Evolutionary conservation across 805 yeast species (phyloP).

Genomic region (Maudiozyma serrabonitensis): DNA sequence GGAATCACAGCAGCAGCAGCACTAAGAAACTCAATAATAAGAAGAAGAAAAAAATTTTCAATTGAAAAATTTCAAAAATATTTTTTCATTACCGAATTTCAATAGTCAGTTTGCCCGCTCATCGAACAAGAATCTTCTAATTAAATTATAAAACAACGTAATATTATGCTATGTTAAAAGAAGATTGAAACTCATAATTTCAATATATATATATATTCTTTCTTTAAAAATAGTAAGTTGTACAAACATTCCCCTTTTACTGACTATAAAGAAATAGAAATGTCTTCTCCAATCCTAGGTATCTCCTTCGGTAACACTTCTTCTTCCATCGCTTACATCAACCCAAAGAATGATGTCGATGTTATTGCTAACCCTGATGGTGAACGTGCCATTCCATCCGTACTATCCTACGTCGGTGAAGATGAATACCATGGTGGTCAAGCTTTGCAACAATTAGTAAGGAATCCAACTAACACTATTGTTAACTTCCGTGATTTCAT

Average conservation of each 20-base stretch:
- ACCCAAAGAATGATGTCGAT: conserved; percentile 73
- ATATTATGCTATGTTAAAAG: too few relatives aligned
- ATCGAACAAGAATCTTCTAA: background rate
- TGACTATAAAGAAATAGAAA: conserved; percentile 1
- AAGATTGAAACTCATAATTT: too few relatives aligned
- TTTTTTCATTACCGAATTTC: background rate
- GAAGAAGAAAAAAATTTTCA: too few relatives aligned
- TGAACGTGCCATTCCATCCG: conserved; percentile 92
- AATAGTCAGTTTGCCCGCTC: background rate
- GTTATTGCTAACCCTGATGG: conserved; percentile 99
- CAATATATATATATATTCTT: too few relatives aligned
- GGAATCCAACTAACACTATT: conserved; percentile 82
- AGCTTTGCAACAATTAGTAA: conserved; percentile 83
- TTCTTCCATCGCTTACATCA: conserved; percentile 89
- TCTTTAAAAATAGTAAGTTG: too few relatives aligned
- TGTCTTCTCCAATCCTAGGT: conserved; percentile 63
- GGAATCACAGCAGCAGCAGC: too few relatives aligned
- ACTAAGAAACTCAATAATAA: too few relatives aligned
- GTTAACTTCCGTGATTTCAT: conserved; percentile 88
- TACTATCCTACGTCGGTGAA: conserved; percentile 80
- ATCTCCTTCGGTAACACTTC: conserved; percentile 94
- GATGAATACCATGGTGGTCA: conserved; percentile 98
- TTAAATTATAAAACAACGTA: too few relatives aligned
- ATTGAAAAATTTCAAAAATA: background rate
- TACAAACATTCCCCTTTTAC: too few relatives aligned